A percentile compares a stretch with the other conserved stretches of the same genome.
These are phyloP conservation scores for Aspergillus pseudoviridinutans DNA, from an alignment of 2,329 filamentous ascomycete genomes.

Conservation along the genomic window DNA sequence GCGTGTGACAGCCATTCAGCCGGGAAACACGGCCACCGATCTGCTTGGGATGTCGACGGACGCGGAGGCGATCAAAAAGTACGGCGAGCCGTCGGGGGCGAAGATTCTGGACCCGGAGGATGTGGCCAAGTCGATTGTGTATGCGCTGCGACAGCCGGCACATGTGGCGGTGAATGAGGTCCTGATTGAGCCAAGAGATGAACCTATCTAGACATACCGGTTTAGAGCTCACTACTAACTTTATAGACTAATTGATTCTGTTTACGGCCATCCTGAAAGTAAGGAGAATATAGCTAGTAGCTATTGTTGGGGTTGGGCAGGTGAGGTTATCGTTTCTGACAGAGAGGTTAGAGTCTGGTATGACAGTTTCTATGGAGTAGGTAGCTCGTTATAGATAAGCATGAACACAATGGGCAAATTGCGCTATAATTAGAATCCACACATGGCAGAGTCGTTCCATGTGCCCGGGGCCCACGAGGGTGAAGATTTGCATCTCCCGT, in stretches of 20 bases:
- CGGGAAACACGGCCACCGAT: constrained; percentile 71
- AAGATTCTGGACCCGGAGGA: constrained; percentile 71
- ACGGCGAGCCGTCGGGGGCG: constrained; percentile 69
- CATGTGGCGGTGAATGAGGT: constrained; percentile 79
- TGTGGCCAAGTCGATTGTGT: constrained; percentile 69
- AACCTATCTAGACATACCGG: constrained; percentile 56
- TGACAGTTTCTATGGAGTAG: too few relatives aligned
- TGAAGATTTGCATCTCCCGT: too few relatives aligned
- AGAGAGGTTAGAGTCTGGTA: too few relatives aligned
- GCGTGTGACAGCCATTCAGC: constrained; percentile 70
- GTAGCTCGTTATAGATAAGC: too few relatives aligned
- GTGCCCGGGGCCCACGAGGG: too few relatives aligned
- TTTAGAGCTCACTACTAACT: background rate
- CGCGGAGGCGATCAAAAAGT: constrained; percentile 71
- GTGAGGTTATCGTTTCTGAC: too few relatives aligned
- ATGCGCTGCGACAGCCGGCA: constrained; percentile 67
- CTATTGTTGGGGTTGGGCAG: too few relatives aligned
- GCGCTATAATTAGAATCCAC: too few relatives aligned
- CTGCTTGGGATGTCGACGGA: constrained; percentile 72
- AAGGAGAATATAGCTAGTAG: too few relatives aligned
- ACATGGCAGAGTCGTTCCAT: too few relatives aligned
- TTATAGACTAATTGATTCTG: background rate
- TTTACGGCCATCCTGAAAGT: too few relatives aligned
- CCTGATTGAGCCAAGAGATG: constrained; percentile 71
- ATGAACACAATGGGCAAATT: too few relatives aligned